phyloP scores from a whole-genome alignment of 768 basidiomycete genomes.

The Pleurotus tuoliensis region DNA sequence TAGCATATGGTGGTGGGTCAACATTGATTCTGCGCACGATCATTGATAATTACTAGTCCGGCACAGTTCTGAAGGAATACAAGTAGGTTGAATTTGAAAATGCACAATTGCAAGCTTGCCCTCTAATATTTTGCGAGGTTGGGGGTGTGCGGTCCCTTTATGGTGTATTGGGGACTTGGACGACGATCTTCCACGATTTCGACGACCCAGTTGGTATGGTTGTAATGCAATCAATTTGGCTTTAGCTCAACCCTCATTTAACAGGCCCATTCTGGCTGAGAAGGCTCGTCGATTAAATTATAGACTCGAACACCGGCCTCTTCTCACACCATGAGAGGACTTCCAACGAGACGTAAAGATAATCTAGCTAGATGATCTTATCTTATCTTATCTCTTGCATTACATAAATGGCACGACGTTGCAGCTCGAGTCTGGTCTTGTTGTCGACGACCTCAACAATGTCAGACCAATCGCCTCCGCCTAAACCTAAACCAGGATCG shows the following conservation, averaged over 20 bases:
- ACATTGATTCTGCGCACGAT: not conserved
- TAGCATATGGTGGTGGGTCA: constrained; percentile 53
- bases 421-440: not conserved
- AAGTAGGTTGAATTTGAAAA: not conserved
- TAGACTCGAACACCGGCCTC: too few relatives aligned
- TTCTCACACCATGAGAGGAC: not conserved
- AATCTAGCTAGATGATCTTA: not conserved
- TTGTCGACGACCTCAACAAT: constrained; percentile 27
- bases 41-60: not conserved
- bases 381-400: not conserved
- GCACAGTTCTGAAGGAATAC: constrained; percentile 9
- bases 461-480: constrained; percentile 56
- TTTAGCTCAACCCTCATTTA: not conserved
- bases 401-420: constrained; percentile 3
- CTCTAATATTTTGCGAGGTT: constrained; percentile 24
- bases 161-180: constrained; percentile 55
- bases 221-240: not conserved
- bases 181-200: constrained; percentile 38
- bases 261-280: constrained; percentile 36
- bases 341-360: not conserved
- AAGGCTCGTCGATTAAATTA: constrained; percentile 7
- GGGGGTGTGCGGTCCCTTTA: constrained; percentile 56
- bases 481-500: constrained; percentile 70
- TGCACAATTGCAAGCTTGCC: constrained; percentile 5
- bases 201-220: constrained; percentile 43